Base-by-base conservation (phyloP, 352 stramenopile species). In the Pythium phragmitis region DNA sequence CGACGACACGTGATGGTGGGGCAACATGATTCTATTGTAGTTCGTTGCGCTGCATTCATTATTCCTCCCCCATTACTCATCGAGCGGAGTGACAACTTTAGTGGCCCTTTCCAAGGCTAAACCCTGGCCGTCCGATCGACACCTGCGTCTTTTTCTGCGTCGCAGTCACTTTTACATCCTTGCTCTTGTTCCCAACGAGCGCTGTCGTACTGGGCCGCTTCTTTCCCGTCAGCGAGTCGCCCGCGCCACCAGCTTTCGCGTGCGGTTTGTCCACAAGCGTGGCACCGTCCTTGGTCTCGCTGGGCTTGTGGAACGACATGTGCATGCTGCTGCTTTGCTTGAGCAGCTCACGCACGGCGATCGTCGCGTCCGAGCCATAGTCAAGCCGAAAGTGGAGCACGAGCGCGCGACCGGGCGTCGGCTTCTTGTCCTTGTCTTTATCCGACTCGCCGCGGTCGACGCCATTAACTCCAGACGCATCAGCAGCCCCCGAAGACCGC, bases 281-380 rank as follows among this genome's bases (percentile, higher is more conserved):
- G 34, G 7, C 51, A n/a, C 8, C 43, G 12, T 63, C 55, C 26
- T 67, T 64, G 46, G 3, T n/a, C 41, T 85, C 59, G 39, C 80
- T 82, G 28, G 88, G 61, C 60, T 79, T 70, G 43, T 88, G 69
- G 34, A 39, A 13, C 63, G 90, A 80, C 17, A 87, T 82, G 42
- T 87, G 70, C 30, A 91, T 68, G 61, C 83, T 97, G 72, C 69
- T 98, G 70, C 72, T 96, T 71, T 88, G 85, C 73, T 98, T 98
- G 66, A 98, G 97, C 12, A 99, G 72, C 70, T 99, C 97, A 57
- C 97, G 85, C 48, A 99, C 75, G 8, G 91, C 92, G 82, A 98
- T 97, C 7, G 96, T 99, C 7, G 97, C 97, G 79, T 99, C 99
- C 34, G 92, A 88, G 21, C 76, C 79, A 48, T 83, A 84, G 17